A percentile compares a stretch with the other conserved stretches of the same genome.
These are phyloP conservation scores for Torulaspora franciscae DNA, from an alignment of 805 yeast genomes.

Conservation along the genomic window DNA sequence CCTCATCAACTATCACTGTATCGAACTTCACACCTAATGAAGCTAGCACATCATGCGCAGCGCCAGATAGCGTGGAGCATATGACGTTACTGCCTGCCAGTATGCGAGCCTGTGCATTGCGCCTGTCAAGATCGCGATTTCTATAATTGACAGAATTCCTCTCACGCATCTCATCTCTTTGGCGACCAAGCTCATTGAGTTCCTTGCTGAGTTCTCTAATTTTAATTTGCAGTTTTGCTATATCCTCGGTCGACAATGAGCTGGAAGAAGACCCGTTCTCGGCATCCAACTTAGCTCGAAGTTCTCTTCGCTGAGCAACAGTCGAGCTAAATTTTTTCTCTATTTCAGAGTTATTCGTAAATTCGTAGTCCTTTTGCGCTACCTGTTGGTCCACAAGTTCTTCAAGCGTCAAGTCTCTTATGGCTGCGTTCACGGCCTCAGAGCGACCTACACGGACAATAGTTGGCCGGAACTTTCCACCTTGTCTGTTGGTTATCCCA, in stretches of 20 bases:
- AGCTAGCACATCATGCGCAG: constrained; percentile 84
- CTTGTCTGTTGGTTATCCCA: constrained; percentile 60
- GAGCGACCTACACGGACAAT: constrained; percentile 86
- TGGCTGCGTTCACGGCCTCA: constrained; percentile 80
- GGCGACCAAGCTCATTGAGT: constrained; percentile 65
- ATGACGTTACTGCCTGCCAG: constrained; percentile 74
- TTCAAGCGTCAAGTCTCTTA: constrained; percentile 77
- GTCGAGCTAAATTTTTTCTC: constrained; percentile 46
- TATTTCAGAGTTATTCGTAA: constrained; percentile 41
- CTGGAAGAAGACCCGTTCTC: constrained; percentile 44
- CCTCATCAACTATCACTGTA: constrained; percentile 92
- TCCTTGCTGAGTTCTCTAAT: constrained; percentile 54
- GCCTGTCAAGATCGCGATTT: constrained; percentile 69
- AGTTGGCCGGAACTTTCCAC: constrained; percentile 51
- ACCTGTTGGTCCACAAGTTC: constrained; percentile 69
- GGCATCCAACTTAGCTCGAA: constrained; percentile 41
- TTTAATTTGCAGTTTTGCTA: constrained; percentile 44
- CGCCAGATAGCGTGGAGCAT: constrained; percentile 88
- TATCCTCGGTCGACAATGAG: constrained; percentile 44
- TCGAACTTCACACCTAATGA: constrained; percentile 73
- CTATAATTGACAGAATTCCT: constrained; percentile 61
- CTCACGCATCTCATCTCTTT: constrained; percentile 77
- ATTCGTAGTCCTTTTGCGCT: constrained; percentile 37
- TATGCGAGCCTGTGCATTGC: constrained; percentile 68
- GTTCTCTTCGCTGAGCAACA: constrained; percentile 52